Percentiles rank a stretch among this genome's conserved stretches.
phyloP scores from a whole-genome alignment of 805 yeast genomes.

The Saccharomycopsis microspora region DNA sequence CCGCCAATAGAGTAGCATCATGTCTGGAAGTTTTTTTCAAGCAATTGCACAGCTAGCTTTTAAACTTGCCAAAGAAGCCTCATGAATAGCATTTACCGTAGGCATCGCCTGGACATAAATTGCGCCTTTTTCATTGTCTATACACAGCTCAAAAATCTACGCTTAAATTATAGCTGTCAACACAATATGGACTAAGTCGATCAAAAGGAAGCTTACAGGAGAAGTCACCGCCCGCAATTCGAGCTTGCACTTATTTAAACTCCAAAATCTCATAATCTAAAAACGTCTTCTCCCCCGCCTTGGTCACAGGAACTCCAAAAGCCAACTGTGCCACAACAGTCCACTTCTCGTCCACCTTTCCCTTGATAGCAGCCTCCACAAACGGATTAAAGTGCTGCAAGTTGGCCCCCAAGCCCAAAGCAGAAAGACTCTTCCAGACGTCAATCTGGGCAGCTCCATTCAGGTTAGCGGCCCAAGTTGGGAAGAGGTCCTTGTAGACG shows the following conservation, averaged over 20 bases:
- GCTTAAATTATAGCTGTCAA: too few relatives aligned
- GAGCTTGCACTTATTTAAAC: not conserved
- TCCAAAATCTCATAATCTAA: slow-evolving; percentile 31
- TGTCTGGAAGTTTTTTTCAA: too few relatives aligned
- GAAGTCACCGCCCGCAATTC: too few relatives aligned
- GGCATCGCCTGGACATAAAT: too few relatives aligned
- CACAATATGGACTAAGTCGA: too few relatives aligned
- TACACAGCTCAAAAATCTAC: too few relatives aligned
- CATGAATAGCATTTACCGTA: too few relatives aligned
- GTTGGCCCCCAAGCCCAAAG: slow-evolving; percentile 36
- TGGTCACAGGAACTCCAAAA: slow-evolving; percentile 32
- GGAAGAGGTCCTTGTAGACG: slow-evolving; percentile 32
- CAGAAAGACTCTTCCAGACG: slow-evolving; percentile 37
- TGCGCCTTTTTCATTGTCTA: too few relatives aligned
- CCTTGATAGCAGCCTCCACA: slow-evolving; percentile 30
- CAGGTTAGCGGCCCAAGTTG: slow-evolving; percentile 35
- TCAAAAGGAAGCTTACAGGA: too few relatives aligned
- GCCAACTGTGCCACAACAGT: slow-evolving; percentile 37
- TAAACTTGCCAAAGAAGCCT: too few relatives aligned
- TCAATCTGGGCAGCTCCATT: slow-evolving; percentile 39
- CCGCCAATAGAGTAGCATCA: too few relatives aligned
- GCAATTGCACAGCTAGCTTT: too few relatives aligned
- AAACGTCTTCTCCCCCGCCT: slow-evolving; percentile 29
- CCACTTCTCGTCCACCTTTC: slow-evolving; percentile 29
- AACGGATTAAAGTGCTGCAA: slow-evolving; percentile 42